These are phyloP conservation scores for Blastocystis sp. DNA, from an alignment of 352 stramenopile species.

Conservation along the genomic window DNA sequence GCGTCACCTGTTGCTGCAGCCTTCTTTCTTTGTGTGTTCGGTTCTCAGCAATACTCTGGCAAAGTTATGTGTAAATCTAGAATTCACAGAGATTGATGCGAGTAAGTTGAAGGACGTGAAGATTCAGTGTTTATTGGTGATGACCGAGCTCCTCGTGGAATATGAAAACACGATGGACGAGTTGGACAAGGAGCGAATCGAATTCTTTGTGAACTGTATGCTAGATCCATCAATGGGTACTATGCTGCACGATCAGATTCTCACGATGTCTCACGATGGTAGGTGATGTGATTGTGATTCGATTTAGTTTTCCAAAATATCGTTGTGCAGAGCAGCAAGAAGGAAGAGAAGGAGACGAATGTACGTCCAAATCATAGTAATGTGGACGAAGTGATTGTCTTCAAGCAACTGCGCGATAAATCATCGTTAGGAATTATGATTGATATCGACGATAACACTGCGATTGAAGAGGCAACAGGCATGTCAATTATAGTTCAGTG, in stretches of 20 bases:
- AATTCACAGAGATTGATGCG: not conserved
- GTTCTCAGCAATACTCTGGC: conserved; percentile 85
- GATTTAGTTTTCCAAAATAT: not conserved
- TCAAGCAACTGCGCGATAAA: conserved; percentile 61
- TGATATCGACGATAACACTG: conserved; percentile 93
- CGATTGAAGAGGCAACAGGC: conserved; percentile 86
- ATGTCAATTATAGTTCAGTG: conserved; percentile 66
- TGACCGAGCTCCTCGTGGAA: conserved; percentile 1
- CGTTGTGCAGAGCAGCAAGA: not conserved
- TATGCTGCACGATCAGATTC: not conserved
- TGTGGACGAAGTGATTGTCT: conserved; percentile 58
- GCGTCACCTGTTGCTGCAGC: conserved; percentile 78
- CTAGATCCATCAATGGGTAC: conserved; percentile 78
- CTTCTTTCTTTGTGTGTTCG: conserved; percentile 92
- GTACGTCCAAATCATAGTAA: not conserved
- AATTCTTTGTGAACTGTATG: conserved; percentile 86
- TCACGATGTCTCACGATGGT: not conserved
- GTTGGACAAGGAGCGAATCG: conserved; percentile 88
- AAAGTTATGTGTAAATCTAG: conserved; percentile 85
- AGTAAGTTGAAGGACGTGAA: conserved; percentile 68
- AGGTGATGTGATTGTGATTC: not conserved
- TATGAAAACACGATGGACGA: conserved; percentile 71
- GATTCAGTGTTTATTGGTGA: conserved; percentile 66
- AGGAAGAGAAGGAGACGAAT: not conserved
- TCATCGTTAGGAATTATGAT: conserved; percentile 68